Evolutionary conservation across 1,284 basidiomycete species (phyloP).

Genomic region (Gymnopus androsaceus): DNA sequence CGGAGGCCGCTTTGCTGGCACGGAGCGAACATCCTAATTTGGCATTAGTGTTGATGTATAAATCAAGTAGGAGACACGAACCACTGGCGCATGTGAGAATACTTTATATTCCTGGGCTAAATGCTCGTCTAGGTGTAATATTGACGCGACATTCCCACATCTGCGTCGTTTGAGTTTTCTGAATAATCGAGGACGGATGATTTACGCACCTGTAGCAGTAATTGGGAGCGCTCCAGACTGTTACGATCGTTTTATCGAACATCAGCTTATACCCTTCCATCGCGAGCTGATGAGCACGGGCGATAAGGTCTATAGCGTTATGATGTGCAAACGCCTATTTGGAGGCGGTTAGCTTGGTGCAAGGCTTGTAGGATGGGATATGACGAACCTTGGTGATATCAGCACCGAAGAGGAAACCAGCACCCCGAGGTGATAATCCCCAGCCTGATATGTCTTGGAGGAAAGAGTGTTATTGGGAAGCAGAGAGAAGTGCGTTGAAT

Average conservation of each 20-base stretch:
- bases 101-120: slow-evolving; percentile 92
- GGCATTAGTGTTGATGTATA: slow-evolving; percentile 15
- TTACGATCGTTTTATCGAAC: slow-evolving; percentile 95
- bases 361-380: background rate
- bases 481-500: background rate
- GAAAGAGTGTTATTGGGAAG: background rate
- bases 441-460: slow-evolving; percentile 82
- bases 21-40: slow-evolving; percentile 76
- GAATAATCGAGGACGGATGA: background rate
- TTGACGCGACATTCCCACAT: slow-evolving; percentile 93
- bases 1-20: slow-evolving; percentile 87
- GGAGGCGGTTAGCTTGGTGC: background rate
- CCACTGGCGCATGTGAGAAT: slow-evolving; percentile 76
- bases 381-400: slow-evolving; percentile 72
- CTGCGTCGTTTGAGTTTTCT: slow-evolving; percentile 39
- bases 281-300: slow-evolving; percentile 95
- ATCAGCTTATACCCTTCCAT: slow-evolving; percentile 99
- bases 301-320: slow-evolving; percentile 94
- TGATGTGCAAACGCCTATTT: slow-evolving; percentile 80
- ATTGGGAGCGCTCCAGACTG: slow-evolving; percentile 98
- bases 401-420: slow-evolving; percentile 93
- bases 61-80: slow-evolving; percentile 33
- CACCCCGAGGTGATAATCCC: slow-evolving; percentile 96
- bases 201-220: slow-evolving; percentile 89
- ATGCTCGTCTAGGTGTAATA: slow-evolving; percentile 89